These are phyloP conservation scores for Acrocalymma vagum DNA, from an alignment of 2,329 filamentous ascomycete species.

Conservation along the genomic window DNA sequence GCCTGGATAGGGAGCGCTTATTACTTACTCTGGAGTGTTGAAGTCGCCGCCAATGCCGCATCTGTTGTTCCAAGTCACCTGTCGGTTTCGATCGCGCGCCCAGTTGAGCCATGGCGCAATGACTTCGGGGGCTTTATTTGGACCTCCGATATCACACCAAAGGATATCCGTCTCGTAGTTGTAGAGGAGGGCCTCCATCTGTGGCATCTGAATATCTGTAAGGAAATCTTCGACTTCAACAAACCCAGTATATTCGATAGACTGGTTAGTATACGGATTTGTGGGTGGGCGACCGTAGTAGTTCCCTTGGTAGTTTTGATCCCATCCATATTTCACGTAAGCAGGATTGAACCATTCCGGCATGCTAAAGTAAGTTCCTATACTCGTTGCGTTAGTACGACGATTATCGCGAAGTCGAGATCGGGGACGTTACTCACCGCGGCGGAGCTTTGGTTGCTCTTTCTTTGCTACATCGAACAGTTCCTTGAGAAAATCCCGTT, in stretches of 20 bases:
- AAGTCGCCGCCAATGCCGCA: constrained; percentile 66
- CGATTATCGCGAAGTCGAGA: too few species aligned
- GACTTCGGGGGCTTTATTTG: constrained; percentile 53
- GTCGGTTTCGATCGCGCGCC: constrained; percentile 48
- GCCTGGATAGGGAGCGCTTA: too few species aligned
- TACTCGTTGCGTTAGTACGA: too few species aligned
- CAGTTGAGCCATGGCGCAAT: constrained; percentile 54
- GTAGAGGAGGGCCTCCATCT: constrained; percentile 53
- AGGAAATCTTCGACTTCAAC: constrained; percentile 52
- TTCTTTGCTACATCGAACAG: constrained; percentile 53
- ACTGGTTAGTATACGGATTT: constrained; percentile 49
- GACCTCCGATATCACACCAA: constrained; percentile 57
- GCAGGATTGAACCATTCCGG: constrained; percentile 59
- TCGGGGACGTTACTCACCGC: too few species aligned
- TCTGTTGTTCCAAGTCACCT: constrained; percentile 64
- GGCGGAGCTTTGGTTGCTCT: constrained; percentile 54
- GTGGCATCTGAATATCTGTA: constrained; percentile 50
- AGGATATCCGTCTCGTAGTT: constrained; percentile 56
- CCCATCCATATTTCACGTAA: constrained; percentile 50
- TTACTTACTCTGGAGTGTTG: constrained; percentile 67
- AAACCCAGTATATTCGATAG: constrained; percentile 53
- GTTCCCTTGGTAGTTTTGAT: too few species aligned
- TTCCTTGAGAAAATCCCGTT: too few species aligned
- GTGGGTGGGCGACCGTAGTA: too few species aligned
- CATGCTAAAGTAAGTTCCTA: constrained; percentile 54